These are phyloP conservation scores for Fagopyrum esculentum DNA, from an alignment of 148 eudicot genomes.

Conservation along the genomic window DNA sequence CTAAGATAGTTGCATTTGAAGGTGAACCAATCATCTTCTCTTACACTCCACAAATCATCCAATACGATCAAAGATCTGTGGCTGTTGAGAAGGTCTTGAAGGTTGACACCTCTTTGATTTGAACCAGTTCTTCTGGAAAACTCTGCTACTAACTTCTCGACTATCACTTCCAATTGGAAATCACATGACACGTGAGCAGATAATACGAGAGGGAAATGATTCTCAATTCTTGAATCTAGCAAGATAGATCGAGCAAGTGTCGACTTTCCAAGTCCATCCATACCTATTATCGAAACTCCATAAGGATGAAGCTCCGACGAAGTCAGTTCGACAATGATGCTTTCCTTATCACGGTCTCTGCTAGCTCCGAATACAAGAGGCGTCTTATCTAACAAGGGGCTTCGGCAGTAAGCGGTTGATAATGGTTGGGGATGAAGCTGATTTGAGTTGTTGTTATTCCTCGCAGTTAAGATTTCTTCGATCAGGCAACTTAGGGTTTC, in stretches of 20 bases:
- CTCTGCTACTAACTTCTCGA: background rate
- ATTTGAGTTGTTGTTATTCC: no score
- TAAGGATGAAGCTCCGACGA: background rate
- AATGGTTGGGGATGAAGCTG: background rate
- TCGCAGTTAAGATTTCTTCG: background rate
- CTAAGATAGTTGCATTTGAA: background rate
- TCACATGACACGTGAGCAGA: background rate
- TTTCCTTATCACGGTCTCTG: slow-evolving; percentile 1
- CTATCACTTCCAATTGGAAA: background rate
- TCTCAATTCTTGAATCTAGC: background rate
- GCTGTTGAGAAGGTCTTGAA: background rate
- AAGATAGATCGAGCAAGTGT: slow-evolving; percentile 12
- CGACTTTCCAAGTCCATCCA: slow-evolving; percentile 22
- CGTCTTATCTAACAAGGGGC: no score
- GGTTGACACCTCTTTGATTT: no score
- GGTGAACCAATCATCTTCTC: background rate
- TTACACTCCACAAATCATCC: slow-evolving; percentile 14
- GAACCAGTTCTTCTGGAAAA: no score
- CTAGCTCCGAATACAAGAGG: background rate
- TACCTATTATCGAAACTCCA: slow-evolving; percentile 21
- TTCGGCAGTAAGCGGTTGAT: background rate
- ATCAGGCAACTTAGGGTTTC: background rate
- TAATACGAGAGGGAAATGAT: background rate
- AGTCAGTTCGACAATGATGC: background rate
- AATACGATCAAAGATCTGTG: slow-evolving; percentile 2